A percentile compares a stretch with the other conserved stretches of the same genome.
phyloP scores from a whole-genome alignment of 1,284 basidiomycete genomes.

The Cryptococcus maquisensis region DNA sequence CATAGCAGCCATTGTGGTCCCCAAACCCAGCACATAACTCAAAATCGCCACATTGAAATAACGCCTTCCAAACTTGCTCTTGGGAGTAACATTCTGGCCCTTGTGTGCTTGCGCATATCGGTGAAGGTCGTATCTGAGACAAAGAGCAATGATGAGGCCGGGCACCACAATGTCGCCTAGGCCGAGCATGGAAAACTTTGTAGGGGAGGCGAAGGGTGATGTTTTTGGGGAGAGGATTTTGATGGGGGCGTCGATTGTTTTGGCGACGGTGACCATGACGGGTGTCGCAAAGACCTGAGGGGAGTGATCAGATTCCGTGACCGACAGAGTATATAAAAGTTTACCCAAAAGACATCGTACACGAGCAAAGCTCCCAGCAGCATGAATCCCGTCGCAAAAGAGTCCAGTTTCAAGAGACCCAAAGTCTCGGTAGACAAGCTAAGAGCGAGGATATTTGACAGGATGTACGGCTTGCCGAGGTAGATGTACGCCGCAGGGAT shows the following conservation, averaged over 20 bases:
- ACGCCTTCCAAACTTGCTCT: slow-evolving; percentile 58
- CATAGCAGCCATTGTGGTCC: slow-evolving; percentile 82
- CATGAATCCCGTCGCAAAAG: slow-evolving; percentile 80
- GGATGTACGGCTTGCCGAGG: slow-evolving; percentile 61
- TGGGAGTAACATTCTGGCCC: slow-evolving; percentile 24
- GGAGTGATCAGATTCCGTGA: background rate
- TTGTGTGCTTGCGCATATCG: slow-evolving; percentile 32
- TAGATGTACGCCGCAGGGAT: slow-evolving; percentile 67
- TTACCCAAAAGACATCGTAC: slow-evolving; percentile 75
- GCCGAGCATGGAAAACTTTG: slow-evolving; percentile 85
- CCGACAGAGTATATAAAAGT: slow-evolving; percentile 4
- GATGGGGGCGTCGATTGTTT: slow-evolving; percentile 87
- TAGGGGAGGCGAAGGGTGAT: slow-evolving; percentile 42
- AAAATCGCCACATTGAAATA: slow-evolving; percentile 72
- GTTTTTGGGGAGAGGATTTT: slow-evolving; percentile 78
- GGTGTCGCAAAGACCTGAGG: slow-evolving; percentile 44
- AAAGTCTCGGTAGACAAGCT: slow-evolving; percentile 81
- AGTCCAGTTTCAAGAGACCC: slow-evolving; percentile 78
- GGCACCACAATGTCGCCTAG: slow-evolving; percentile 65
- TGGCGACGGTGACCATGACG: slow-evolving; percentile 85
- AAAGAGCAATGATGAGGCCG: slow-evolving; percentile 83
- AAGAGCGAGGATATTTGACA: slow-evolving; percentile 76
- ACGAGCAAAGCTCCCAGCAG: slow-evolving; percentile 76
- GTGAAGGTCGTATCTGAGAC: slow-evolving; percentile 77
- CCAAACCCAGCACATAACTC: slow-evolving; percentile 75